Evolutionary conservation across 2,329 filamentous ascomycete species (phyloP).

Genomic region (Nemania serpens): DNA sequence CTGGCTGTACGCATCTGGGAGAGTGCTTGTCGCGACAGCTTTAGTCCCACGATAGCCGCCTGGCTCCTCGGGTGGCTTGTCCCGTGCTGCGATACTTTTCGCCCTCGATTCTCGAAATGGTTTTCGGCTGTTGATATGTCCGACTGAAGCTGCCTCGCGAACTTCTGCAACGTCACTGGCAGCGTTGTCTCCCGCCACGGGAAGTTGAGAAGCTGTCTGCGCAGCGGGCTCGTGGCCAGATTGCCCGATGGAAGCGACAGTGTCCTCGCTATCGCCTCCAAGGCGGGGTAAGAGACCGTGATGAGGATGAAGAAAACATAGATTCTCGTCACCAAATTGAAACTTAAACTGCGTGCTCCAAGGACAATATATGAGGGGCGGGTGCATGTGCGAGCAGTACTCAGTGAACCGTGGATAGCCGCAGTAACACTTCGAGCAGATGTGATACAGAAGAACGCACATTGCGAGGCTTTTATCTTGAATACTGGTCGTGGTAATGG

Average conservation of each 20-base stretch:
- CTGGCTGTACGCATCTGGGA: too few species aligned
- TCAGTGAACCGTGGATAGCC: conserved; percentile 19
- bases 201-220: too few species aligned
- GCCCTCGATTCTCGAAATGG: too few species aligned
- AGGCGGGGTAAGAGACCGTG: conserved; percentile 4
- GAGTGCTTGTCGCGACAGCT: too few species aligned
- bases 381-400: conserved; percentile 15
- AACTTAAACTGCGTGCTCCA: conserved; percentile 18
- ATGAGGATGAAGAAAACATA: conserved; percentile 20
- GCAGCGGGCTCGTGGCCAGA: background rate
- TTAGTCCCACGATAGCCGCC: too few species aligned
- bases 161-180: background rate
- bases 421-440: conserved; percentile 25
- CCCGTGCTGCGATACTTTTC: background rate
- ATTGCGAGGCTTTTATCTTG: background rate
- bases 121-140: background rate
- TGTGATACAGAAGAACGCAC: conserved; percentile 25
- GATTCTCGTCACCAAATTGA: background rate
- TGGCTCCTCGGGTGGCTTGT: background rate
- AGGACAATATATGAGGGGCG: conserved; percentile 21
- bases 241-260: background rate
- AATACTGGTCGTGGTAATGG: background rate
- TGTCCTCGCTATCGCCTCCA: background rate
- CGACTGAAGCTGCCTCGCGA: background rate
- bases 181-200: too few species aligned